Conservation (phyloP, 2,329 filamentous ascomycete species). For the Cadophora luteo-olivacea region DNA sequence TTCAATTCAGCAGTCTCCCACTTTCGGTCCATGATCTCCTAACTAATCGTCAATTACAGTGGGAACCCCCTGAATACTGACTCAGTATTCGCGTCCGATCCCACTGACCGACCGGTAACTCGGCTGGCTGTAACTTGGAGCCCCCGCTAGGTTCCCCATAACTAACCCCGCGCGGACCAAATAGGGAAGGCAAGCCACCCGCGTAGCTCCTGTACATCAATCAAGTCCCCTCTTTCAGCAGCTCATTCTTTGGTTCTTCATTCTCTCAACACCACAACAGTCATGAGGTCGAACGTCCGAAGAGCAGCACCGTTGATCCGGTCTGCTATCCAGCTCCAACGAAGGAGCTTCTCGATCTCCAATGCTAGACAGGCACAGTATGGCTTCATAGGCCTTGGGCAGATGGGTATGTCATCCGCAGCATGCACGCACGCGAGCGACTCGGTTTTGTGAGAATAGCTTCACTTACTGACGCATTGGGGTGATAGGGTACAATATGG, state of each 20-base stretch:
- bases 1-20: not conserved
- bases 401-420: conserved; percentile 58
- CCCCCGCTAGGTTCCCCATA: conserved; percentile 13
- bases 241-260: not conserved
- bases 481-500: conserved; percentile 71
- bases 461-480: conserved; percentile 25
- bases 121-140: conserved; percentile 1
- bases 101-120: not conserved
- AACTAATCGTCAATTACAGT: not conserved
- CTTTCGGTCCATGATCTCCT: not conserved
- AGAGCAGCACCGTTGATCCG: conserved; percentile 36
- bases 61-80: not conserved
- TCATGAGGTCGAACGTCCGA: conserved; percentile 40
- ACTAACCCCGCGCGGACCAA: not conserved
- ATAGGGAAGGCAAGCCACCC: conserved; percentile 14
- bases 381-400: conserved; percentile 65
- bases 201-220: conserved; percentile 1
- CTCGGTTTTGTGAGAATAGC: conserved; percentile 16
- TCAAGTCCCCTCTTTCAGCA: not conserved
- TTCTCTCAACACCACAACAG: conserved; percentile 14
- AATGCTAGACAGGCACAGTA: conserved; percentile 54
- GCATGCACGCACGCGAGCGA: conserved; percentile 26
- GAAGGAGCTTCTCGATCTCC: conserved; percentile 54
- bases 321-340: conserved; percentile 34
- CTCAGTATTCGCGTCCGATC: no score